Base-by-base conservation (phyloP, 2,329 filamentous ascomycete species). In the Cordyceps cicadae region DNA sequence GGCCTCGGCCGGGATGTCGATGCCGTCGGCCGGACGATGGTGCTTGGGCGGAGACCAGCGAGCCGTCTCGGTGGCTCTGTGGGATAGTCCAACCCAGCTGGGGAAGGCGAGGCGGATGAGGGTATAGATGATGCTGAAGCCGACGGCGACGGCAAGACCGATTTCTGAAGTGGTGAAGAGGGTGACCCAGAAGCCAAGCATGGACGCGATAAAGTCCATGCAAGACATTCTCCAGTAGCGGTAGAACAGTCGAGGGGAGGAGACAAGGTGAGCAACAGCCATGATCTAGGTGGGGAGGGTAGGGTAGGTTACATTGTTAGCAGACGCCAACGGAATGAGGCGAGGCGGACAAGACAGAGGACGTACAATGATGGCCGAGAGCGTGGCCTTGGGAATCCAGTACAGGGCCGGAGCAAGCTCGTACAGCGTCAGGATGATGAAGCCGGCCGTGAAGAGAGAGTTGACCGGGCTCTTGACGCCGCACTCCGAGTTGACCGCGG, bases 321-420 rank as follows among this genome's bases (percentile, higher is more conserved):
- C 24, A 24, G 24, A 24, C 24, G 3, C 14, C n/a, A 26, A n/a
- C 48, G 3, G 1, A 2, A 17, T 3, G 1, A 14, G 6, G 5
- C 7, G 1, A 7, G 24, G 41, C 3, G 7, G 24, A 49, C 7
- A 5, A 29, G 3, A 24, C n/a, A 24, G 1, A 11, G 69, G 1
- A 70, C 74, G 63, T 67, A 77, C 68, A 64, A 88, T 87, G 63
- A 88, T 86, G 2, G 84, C 85, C 0, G 85, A 80, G 1, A 88
- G 75, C 0, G 83, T 86, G 0, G 85, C 78, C 65, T 86, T 86
- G 1, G 86, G 85, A n/a, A 88, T 84, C 83, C 84, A 88, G 71
- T 84, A 87, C 0, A 88, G 76, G 0, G 82, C 80, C 0, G 80
- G 81, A 0, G 81, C 81, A 43, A 87, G 79, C 62, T 84, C 78